A percentile compares a stretch with the other conserved stretches of the same genome.
Conservation (phyloP, 1,284 basidiomycete species). For the Trametes polyzona region DNA sequence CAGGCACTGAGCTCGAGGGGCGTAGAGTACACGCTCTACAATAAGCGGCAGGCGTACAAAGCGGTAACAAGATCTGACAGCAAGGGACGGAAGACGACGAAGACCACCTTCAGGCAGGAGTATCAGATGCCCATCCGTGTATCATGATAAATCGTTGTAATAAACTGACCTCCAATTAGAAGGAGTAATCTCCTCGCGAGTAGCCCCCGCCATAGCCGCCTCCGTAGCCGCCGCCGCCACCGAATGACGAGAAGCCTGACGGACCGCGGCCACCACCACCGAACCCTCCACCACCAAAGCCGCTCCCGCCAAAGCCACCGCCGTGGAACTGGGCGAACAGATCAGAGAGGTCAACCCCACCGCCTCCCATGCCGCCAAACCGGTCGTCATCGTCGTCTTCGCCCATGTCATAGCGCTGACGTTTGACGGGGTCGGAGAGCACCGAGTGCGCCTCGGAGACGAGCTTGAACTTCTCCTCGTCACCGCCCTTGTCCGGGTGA, state of each 20-base stretch:
- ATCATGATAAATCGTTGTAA: not conserved
- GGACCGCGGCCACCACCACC: not conserved
- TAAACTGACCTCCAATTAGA: not conserved
- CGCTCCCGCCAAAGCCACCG: constrained; percentile 19
- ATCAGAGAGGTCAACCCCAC: constrained; percentile 57
- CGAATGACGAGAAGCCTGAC: not conserved
- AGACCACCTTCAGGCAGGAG: not conserved
- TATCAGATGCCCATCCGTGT: too few species aligned
- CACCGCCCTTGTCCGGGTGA: constrained; percentile 85
- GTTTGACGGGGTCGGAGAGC: constrained; percentile 69
- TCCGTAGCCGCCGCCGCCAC: constrained; percentile 8
- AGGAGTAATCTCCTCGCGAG: constrained; percentile 9
- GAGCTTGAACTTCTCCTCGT: constrained; percentile 88
- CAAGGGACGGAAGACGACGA: not conserved
- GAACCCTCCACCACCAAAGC: constrained; percentile 26
- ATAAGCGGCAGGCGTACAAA: constrained; percentile 11
- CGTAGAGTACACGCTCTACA: constrained; percentile 18
- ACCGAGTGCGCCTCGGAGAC: constrained; percentile 78
- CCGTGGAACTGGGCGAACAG: constrained; percentile 66
- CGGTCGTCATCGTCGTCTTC: constrained; percentile 71
- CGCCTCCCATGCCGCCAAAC: constrained; percentile 42
- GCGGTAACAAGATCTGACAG: not conserved
- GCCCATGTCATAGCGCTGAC: constrained; percentile 76
- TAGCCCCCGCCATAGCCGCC: constrained; percentile 10
- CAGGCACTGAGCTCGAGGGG: constrained; percentile 2